These are phyloP conservation scores for Boletus subcaerulescens DNA, from an alignment of 768 basidiomycete species.

Conservation along the genomic window DNA sequence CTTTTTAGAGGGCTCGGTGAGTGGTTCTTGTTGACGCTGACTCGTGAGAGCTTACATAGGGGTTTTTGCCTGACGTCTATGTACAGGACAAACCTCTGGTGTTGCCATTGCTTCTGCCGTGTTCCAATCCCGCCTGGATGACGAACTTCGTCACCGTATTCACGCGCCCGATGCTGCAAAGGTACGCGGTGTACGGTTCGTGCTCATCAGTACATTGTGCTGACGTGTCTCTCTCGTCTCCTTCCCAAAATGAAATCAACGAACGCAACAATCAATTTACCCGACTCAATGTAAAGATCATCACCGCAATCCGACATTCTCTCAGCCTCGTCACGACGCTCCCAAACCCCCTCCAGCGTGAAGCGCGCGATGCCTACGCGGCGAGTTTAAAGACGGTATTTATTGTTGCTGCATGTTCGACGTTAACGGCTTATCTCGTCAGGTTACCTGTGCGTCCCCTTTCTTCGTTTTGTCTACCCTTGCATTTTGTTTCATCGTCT, in stretches of 20 bases:
- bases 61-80: neutral
- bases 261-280: too few species aligned
- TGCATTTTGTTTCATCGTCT: neutral
- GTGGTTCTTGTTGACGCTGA: neutral
- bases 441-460: slow-evolving; percentile 14
- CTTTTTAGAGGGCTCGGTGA: slow-evolving; percentile 18
- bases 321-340: slow-evolving; percentile 13
- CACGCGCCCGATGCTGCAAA: slow-evolving; percentile 8
- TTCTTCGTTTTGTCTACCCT: neutral
- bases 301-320: slow-evolving; percentile 17
- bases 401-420: slow-evolving; percentile 18
- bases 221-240: neutral
- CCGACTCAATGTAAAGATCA: slow-evolving; percentile 4
- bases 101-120: slow-evolving; percentile 23
- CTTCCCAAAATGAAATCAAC: neutral
- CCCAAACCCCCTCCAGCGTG: slow-evolving; percentile 12
- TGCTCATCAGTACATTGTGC: neutral
- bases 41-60: too few species aligned
- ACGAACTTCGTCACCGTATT: slow-evolving; percentile 14
- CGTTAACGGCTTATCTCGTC: slow-evolving; percentile 9
- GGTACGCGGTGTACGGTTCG: neutral
- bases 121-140: slow-evolving; percentile 17
- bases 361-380: slow-evolving; percentile 19
- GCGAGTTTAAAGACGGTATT: slow-evolving; percentile 19
- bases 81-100: slow-evolving; percentile 20